These are phyloP conservation scores for Cornus suecica DNA, from an alignment of 148 eudicot species.

Conservation along the genomic window DNA sequence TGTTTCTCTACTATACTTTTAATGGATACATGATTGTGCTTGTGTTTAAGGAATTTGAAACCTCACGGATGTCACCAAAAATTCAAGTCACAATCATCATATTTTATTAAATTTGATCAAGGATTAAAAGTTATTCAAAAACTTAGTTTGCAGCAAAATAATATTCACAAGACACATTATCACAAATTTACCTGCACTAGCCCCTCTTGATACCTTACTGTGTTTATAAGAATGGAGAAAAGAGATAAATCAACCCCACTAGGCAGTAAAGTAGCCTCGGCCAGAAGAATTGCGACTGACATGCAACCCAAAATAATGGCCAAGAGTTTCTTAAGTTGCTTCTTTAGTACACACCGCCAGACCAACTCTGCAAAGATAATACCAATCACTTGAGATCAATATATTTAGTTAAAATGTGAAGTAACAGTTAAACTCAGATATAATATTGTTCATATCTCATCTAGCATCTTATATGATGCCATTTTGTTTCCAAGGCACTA, in stretches of 20 bases:
- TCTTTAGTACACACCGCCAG: slow-evolving; percentile 76
- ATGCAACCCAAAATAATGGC: slow-evolving; percentile 79
- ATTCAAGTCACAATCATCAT: no score
- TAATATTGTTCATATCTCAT: background rate
- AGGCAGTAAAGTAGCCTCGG: slow-evolving; percentile 86
- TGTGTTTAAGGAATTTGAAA: no score
- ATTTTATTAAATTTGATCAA: no score
- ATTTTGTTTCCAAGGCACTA: background rate
- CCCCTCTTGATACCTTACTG: slow-evolving; percentile 55
- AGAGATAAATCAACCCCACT: slow-evolving; percentile 82
- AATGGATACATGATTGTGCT: no score
- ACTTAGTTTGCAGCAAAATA: no score
- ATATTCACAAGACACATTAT: background rate
- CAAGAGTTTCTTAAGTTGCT: slow-evolving; percentile 60
- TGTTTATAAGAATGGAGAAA: slow-evolving; percentile 73
- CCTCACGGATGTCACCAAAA: no score
- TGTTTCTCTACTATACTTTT: no score
- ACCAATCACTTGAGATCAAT: background rate
- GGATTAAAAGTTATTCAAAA: no score
- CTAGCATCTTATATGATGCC: background rate
- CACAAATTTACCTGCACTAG: slow-evolving; percentile 67
- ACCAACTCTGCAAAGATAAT: slow-evolving; percentile 56
- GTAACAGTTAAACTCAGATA: background rate
- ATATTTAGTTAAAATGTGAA: background rate
- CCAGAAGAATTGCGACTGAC: slow-evolving; percentile 90